A percentile compares a stretch with the other conserved stretches of the same genome.
Evolutionary conservation across 148 eudicot genomes (phyloP).

Genomic region (Polygonum maritimum): DNA sequence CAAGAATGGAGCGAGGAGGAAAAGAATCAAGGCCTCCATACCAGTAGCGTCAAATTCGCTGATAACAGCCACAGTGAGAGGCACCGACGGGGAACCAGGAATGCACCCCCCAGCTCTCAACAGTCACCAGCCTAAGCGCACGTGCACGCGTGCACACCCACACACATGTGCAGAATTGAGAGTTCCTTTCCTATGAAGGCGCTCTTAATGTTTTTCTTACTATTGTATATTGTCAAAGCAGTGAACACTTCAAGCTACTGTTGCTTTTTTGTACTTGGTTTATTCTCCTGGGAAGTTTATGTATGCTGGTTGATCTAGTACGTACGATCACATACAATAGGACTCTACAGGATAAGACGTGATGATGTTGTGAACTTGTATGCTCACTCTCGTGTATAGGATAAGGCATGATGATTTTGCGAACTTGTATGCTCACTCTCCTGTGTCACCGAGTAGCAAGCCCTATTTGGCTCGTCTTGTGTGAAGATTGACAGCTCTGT

Average conservation of each 20-base stretch:
- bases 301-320: neutral
- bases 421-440: too few species aligned
- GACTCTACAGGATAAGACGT: too few species aligned
- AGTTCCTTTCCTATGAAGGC: too few species aligned
- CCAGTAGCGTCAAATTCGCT: neutral
- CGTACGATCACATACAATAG: neutral
- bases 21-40: neutral
- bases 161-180: too few species aligned
- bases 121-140: neutral
- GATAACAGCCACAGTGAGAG: neutral
- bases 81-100: neutral
- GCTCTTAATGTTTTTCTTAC: too few species aligned
- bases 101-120: neutral
- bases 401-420: too few species aligned
- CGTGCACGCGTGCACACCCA: neutral
- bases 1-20: neutral
- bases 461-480: too few species aligned
- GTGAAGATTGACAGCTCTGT: too few species aligned
- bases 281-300: neutral
- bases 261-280: neutral
- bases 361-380: too few species aligned
- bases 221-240: neutral
- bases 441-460: too few species aligned
- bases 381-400: too few species aligned
- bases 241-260: neutral